Evolutionary conservation across 352 stramenopile genomes (phyloP).

Genomic region (Phytopythium sindhum): DNA sequence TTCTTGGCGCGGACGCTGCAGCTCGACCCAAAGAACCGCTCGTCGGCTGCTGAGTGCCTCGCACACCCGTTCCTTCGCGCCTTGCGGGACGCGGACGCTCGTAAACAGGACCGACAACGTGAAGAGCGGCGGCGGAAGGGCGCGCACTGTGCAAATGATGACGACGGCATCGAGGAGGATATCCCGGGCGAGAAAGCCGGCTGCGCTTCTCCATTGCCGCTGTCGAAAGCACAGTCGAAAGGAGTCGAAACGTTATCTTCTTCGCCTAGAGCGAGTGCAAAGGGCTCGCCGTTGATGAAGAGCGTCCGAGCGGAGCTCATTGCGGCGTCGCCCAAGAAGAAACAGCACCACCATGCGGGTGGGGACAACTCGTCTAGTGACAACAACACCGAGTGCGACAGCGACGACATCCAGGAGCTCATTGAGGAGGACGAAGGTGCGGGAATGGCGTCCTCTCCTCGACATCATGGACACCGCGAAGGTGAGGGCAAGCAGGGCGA

Average conservation of each 20-base stretch:
- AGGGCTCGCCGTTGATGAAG: background rate
- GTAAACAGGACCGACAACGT: slow-evolving; percentile 31
- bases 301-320: background rate
- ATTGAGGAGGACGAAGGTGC: slow-evolving; percentile 58
- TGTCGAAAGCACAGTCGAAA: slow-evolving; percentile 12
- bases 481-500: slow-evolving; percentile 2
- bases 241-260: background rate
- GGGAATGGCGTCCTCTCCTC: slow-evolving; percentile 9
- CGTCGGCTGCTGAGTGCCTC: slow-evolving; percentile 50
- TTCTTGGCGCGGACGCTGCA: slow-evolving; percentile 62
- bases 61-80: slow-evolving; percentile 53
- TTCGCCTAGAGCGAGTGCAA: slow-evolving; percentile 12
- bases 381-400: slow-evolving; percentile 54
- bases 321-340: slow-evolving; percentile 14
- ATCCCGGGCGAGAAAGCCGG: slow-evolving; percentile 41
- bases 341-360: slow-evolving; percentile 5
- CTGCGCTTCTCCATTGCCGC: slow-evolving; percentile 17
- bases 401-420: slow-evolving; percentile 80
- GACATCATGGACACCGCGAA: background rate
- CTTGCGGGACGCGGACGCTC: slow-evolving; percentile 47
- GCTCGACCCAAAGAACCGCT: slow-evolving; percentile 51
- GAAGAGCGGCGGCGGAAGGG: slow-evolving; percentile 25
- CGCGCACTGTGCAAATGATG: slow-evolving; percentile 14
- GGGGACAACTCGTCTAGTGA: slow-evolving; percentile 14
- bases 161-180: slow-evolving; percentile 81